A percentile compares a stretch with the other conserved stretches of the same genome.
These are phyloP conservation scores for Ziziphus jujuba DNA, from an alignment of 306 rosid species.

Conservation along the genomic window DNA sequence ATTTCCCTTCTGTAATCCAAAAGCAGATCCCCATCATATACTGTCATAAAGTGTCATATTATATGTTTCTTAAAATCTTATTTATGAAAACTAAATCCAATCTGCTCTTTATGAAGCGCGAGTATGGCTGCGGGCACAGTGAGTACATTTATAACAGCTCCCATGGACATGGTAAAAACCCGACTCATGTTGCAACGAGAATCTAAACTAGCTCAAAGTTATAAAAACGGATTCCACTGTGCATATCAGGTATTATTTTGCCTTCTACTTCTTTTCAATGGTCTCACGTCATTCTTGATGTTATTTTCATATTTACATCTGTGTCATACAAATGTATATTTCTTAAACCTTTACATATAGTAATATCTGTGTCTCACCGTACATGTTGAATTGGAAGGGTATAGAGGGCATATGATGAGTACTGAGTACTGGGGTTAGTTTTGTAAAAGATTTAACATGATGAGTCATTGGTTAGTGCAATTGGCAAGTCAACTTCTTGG, in stretches of 20 bases:
- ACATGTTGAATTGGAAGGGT: neutral
- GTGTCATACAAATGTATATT: neutral
- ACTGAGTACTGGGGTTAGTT: neutral
- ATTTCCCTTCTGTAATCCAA: neutral
- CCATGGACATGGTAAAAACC: constrained; percentile 90
- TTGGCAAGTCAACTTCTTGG: neutral
- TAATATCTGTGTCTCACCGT: no score
- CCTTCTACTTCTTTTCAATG: neutral
- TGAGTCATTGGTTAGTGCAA: neutral
- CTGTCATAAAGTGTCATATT: neutral
- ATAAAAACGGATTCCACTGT: constrained; percentile 81
- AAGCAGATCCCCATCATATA: neutral
- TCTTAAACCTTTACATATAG: no score
- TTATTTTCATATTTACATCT: neutral
- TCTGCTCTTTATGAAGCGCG: constrained; percentile 57
- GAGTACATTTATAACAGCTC: constrained; percentile 85
- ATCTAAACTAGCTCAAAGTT: constrained; percentile 48
- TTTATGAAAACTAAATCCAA: constrained; percentile 26
- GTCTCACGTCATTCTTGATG: constrained; percentile 7
- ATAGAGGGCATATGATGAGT: neutral
- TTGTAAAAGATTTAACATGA: neutral
- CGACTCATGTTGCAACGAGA: constrained; percentile 94
- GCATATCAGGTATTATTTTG: constrained; percentile 62
- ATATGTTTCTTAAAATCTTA: constrained; percentile 12
- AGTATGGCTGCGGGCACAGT: constrained; percentile 71